Evolutionary conservation across 495 filamentous ascomycete species (phyloP).

Genomic region (Aspergillus ostianus): DNA sequence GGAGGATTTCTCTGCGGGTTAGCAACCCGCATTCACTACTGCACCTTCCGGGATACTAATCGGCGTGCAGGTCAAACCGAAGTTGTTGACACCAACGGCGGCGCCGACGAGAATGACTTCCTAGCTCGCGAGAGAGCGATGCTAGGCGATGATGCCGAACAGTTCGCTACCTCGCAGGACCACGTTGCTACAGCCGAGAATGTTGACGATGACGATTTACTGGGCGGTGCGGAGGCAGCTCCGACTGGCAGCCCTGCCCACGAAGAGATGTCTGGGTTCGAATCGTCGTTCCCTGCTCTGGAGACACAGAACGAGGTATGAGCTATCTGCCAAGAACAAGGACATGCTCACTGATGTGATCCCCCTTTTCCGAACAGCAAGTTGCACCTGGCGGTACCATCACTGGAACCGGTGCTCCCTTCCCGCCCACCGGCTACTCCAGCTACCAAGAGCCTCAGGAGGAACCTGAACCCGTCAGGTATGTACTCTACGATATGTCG

Average conservation of each 20-base stretch:
- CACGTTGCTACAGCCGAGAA: conserved; percentile 49
- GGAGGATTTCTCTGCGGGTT: conserved; percentile 92
- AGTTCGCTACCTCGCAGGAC: conserved; percentile 81
- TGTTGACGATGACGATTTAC: conserved; percentile 66
- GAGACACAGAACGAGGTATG: conserved; percentile 77
- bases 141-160: conserved; percentile 87
- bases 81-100: conserved; percentile 43
- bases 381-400: conserved; percentile 87
- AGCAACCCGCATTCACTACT: conserved; percentile 31
- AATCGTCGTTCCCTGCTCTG: conserved; percentile 84
- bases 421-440: conserved; percentile 56
- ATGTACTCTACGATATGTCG: conserved; percentile 15
- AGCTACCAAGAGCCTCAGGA: conserved; percentile 58
- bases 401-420: conserved; percentile 76
- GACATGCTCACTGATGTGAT: conserved; percentile 23
- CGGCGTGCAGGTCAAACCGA: conserved; percentile 58
- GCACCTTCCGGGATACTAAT: conserved; percentile 20
- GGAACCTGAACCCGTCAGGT: conserved; percentile 84
- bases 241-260: conserved; percentile 32
- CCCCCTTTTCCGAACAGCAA: conserved; percentile 47
- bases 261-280: conserved; percentile 70
- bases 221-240: conserved; percentile 59
- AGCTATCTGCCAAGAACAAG: background rate
- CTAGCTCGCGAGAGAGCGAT: conserved; percentile 83
- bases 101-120: conserved; percentile 67